Percentiles rank a stretch among this genome's conserved stretches.
These are phyloP conservation scores for Camellia sinensis DNA, from an alignment of 148 eudicot species.

Conservation along the genomic window DNA sequence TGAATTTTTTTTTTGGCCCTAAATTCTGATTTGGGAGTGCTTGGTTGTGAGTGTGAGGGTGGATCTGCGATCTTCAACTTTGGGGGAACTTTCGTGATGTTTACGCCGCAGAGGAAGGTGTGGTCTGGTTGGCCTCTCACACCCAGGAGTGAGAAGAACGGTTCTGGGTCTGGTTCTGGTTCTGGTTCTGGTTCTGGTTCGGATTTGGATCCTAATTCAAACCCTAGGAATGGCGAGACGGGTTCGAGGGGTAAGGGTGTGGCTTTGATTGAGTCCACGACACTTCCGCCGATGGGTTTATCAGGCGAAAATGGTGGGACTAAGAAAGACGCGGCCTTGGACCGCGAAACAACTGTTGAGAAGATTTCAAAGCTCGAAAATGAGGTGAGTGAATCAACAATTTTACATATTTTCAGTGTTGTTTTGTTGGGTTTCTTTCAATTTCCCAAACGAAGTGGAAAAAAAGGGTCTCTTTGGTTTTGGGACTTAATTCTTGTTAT, in stretches of 20 bases:
- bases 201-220: constrained; percentile 32
- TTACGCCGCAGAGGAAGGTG: constrained; percentile 67
- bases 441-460: not conserved
- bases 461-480: not conserved
- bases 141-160: constrained; percentile 48
- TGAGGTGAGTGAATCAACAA: constrained; percentile 46
- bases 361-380: constrained; percentile 61
- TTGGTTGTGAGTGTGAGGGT: constrained; percentile 26
- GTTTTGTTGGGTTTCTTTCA: not conserved
- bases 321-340: constrained; percentile 23
- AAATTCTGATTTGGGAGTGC: not conserved
- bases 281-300: constrained; percentile 5
- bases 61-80: constrained; percentile 31
- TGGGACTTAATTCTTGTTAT: not conserved
- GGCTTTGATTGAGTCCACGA: constrained; percentile 25
- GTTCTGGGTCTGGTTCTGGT: constrained; percentile 23
- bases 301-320: constrained; percentile 24
- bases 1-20: not conserved
- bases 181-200: constrained; percentile 24
- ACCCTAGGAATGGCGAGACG: constrained; percentile 37
- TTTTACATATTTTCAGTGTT: not conserved
- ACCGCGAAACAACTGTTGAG: constrained; percentile 33
- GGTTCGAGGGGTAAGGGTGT: constrained; percentile 40
- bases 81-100: constrained; percentile 38
- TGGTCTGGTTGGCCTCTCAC: constrained; percentile 66